These are phyloP conservation scores for Phialocephala subalpina DNA, from an alignment of 2,329 filamentous ascomycete species.

Conservation along the genomic window DNA sequence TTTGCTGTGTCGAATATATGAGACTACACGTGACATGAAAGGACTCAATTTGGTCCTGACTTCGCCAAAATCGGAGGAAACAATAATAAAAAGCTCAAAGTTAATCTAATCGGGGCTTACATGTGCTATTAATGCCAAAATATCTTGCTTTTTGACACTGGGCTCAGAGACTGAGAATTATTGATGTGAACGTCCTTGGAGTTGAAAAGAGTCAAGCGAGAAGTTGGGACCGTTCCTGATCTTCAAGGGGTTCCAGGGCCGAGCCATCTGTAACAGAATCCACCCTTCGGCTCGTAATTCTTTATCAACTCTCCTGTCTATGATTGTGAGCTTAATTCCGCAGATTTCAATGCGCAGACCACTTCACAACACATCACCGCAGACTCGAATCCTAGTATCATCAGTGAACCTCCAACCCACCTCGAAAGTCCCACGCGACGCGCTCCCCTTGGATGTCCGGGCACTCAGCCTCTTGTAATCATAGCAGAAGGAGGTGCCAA, in stretches of 20 bases:
- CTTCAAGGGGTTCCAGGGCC: constrained; percentile 23
- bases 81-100: no score
- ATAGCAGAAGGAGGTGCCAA: constrained; percentile 43
- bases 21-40: background rate
- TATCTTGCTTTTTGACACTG: background rate
- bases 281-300: constrained; percentile 22
- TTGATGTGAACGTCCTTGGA: background rate
- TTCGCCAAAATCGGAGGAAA: no score
- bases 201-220: background rate
- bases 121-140: background rate
- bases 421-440: constrained; percentile 26
- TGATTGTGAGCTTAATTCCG: constrained; percentile 21
- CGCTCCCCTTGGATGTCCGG: constrained; percentile 41
- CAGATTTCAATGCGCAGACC: constrained; percentile 28
- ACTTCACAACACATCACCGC: constrained; percentile 15
- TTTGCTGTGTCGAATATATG: constrained; percentile 2
- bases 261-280: constrained; percentile 31
- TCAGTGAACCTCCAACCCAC: background rate
- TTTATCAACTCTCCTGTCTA: constrained; percentile 23
- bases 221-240: constrained; percentile 21
- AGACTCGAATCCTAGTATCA: constrained; percentile 1
- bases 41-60: background rate
- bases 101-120: no score
- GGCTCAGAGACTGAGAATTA: background rate
- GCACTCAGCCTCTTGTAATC: constrained; percentile 37